Evolutionary conservation across 257 asterid genomes (phyloP).

Genomic region (Solanum sejunctum): DNA sequence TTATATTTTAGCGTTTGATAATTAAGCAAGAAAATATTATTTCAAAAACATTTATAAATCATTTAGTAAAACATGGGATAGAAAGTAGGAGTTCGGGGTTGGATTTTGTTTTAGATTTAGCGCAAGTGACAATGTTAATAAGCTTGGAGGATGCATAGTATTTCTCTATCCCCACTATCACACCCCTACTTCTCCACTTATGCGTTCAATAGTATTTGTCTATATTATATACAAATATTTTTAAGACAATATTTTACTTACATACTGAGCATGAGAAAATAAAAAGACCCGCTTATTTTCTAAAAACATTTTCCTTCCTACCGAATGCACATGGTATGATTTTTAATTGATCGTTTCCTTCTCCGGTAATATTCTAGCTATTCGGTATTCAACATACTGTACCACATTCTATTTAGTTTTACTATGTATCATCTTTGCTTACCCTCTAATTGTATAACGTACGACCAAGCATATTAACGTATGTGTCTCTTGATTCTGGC

Average conservation of each 20-base stretch:
- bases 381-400: background rate
- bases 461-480: background rate
- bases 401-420: background rate
- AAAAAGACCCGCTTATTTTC: background rate
- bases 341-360: background rate
- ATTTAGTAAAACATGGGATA: background rate
- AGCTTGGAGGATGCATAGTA: background rate
- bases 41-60: no score
- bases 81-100: background rate
- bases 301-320: background rate
- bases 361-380: background rate
- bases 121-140: background rate
- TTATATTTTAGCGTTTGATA: no score
- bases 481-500: slow-evolving; percentile 8
- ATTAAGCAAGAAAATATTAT: background rate
- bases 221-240: background rate
- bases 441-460: background rate
- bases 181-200: background rate
- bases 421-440: background rate
- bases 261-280: background rate
- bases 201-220: background rate
- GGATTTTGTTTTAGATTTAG: background rate
- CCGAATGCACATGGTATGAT: background rate
- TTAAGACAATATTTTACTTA: background rate
- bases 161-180: background rate